Evolutionary conservation across 2,329 filamentous ascomycete genomes (phyloP), one percentile per base, ranked within the genome.

Genomic region (Scedosporium aurantiacum): DNA sequence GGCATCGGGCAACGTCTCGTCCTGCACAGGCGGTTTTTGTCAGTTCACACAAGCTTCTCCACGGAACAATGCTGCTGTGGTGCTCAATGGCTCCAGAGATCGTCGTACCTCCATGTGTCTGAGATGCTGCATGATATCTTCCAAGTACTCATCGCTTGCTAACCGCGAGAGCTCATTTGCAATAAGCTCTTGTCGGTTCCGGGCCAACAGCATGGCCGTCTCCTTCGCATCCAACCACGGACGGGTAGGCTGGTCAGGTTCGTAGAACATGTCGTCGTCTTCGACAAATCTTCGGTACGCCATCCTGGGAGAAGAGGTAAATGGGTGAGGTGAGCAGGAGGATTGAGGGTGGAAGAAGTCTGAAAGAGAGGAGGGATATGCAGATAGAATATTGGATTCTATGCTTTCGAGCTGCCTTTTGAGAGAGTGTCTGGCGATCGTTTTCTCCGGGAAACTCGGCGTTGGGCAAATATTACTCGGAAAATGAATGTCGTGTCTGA

Each of bases 41-140:
- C 50, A 54, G 18, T 37, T 5, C 50, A 54, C 12, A 23, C 21
- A 18, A 47, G 50, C 21, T 1, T 25, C n/a, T 12, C 28, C 63
- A 68, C 54, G 69, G 67, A 43, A 37, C 55, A 14, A 23, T 32
- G 28, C 16, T 37, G 25, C 37, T 58, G 4, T 7, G 2, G 43
- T 47, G 43, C 10, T 4, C 18, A 54, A 12, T 2, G 18, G 5
- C 23, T 7, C 12, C 50, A n/a, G 12, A 16, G 23, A 54, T 23
- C 50, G 14, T 47, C 50, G 67, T 71, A 84, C 85, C 85, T 99
- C 94, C 93, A 99, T 97, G 70, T 89, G 82, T 73, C 91, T 84
- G 89, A 97, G 94, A 77, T 97, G 93, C 71, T 88, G 83, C 77
- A 97, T 85, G 72, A 97, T 88, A 73, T 97, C 93, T 74, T 96